These are phyloP conservation scores for Teratosphaeriaceae sp. DNA, from an alignment of 2,329 filamentous ascomycete genomes.

Conservation along the genomic window DNA sequence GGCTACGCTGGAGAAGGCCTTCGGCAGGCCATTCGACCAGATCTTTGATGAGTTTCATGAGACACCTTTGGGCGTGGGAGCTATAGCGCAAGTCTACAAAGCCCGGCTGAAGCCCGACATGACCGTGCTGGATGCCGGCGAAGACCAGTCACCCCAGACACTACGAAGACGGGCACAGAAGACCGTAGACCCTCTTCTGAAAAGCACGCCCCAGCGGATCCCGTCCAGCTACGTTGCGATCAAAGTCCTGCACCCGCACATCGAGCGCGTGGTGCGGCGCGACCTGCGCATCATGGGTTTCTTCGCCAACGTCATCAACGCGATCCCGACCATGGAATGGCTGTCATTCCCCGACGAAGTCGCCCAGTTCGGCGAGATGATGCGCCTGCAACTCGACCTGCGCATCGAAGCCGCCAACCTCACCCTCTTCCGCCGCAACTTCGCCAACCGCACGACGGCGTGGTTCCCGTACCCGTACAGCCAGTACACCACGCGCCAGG, in stretches of 20 bases:
- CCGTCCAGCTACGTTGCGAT: constrained; percentile 91
- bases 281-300: constrained; percentile 92
- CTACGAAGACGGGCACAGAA: constrained; percentile 65
- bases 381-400: constrained; percentile 92
- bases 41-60: constrained; percentile 97
- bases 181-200: constrained; percentile 79
- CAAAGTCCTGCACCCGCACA: constrained; percentile 88
- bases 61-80: constrained; percentile 82
- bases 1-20: constrained; percentile 71
- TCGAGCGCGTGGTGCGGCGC: constrained; percentile 82
- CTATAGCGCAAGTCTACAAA: constrained; percentile 96
- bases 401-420: constrained; percentile 92
- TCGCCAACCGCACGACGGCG: constrained; percentile 81
- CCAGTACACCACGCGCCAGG: constrained; percentile 85
- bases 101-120: constrained; percentile 81
- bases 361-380: constrained; percentile 93
- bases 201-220: constrained; percentile 75
- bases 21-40: constrained; percentile 74
- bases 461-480: constrained; percentile 95
- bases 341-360: constrained; percentile 94
- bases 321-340: constrained; percentile 93
- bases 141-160: constrained; percentile 48
- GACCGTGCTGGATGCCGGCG: constrained; percentile 54
- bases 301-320: constrained; percentile 78
- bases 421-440: constrained; percentile 80